These are phyloP conservation scores for Nakazawaea ernobii DNA, from an alignment of 805 yeast genomes.

Conservation along the genomic window DNA sequence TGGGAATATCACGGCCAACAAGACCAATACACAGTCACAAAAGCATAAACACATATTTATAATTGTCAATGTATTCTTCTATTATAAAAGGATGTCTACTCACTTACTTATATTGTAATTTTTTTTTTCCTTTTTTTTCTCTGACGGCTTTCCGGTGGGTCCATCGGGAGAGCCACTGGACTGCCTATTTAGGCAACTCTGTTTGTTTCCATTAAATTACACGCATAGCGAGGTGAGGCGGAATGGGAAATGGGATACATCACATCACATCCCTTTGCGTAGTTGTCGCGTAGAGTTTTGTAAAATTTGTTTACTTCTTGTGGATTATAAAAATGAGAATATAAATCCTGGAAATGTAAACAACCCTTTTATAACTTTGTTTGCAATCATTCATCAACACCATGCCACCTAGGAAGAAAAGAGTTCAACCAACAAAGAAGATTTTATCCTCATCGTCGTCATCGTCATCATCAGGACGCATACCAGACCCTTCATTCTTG, in stretches of 20 bases:
- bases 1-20: constrained; percentile 68
- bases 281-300: neutral
- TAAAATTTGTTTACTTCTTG: too few relatives aligned
- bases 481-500: neutral
- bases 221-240: too few relatives aligned
- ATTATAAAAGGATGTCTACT: too few relatives aligned
- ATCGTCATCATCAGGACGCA: neutral
- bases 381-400: neutral
- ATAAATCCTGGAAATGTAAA: too few relatives aligned
- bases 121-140: neutral
- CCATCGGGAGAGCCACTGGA: too few relatives aligned
- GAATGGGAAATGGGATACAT: neutral
- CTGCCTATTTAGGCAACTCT: too few relatives aligned
- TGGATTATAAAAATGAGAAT: too few relatives aligned
- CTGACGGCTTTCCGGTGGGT: neutral
- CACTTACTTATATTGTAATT: neutral
- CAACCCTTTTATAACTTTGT: neutral
- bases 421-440: neutral
- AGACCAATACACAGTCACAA: constrained; percentile 60
- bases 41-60: constrained; percentile 25
- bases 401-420: constrained; percentile 3
- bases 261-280: neutral
- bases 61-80: neutral
- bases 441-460: neutral
- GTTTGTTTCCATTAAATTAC: too few relatives aligned